Base-by-base conservation (phyloP, 1,139 yeast species). In the Sporopachydermia cereana region DNA sequence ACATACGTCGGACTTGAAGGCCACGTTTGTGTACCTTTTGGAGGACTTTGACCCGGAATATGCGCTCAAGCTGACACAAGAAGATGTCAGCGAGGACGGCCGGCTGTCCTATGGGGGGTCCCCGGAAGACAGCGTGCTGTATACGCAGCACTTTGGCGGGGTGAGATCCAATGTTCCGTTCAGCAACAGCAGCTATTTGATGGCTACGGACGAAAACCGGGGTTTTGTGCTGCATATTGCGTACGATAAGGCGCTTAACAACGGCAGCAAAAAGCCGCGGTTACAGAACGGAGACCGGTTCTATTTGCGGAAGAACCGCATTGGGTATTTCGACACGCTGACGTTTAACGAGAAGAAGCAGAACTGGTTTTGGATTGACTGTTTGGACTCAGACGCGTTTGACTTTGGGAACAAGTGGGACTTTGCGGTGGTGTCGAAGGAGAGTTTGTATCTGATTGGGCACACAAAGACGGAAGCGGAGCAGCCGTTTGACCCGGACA, bases 311-410 rank as follows among this genome's bases (percentile, higher is more conserved):
- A 5, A 20, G 39, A 34, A 34, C 17, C 18, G 22, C 9, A 34
- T 34, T 34, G 39, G 39, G 9, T 34, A 34, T 34, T 34, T 34
- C 17, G 39, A 34, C 17, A 34, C 39, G 9, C 17, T 34, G 39
- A 7, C 39, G 22, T 34, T 34, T n/a, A 34, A 34, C 22, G 39
- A 34, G 39, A 12, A 34, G 39, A 34, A 34, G 22, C 9, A 20
- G 39, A 34, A 34, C 17, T 34, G 39, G 39, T 34, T 34, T 34
- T 34, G 39, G 39, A 16, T 34, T 16, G 20, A 34, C 39, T 34
- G 39, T 20, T 34, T 34, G n/a, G 39, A 34, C n/a, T 34, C 39
- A 7, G 20, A 12, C 20, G 17, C 17, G 5, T 34, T 34, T 34
- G 39, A 34, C n/a, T 7, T 9, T 9, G 39, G 39, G 9, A 34